These are phyloP conservation scores for Chlorencoelia australis DNA, from an alignment of 2,329 filamentous ascomycete species.

Conservation along the genomic window DNA sequence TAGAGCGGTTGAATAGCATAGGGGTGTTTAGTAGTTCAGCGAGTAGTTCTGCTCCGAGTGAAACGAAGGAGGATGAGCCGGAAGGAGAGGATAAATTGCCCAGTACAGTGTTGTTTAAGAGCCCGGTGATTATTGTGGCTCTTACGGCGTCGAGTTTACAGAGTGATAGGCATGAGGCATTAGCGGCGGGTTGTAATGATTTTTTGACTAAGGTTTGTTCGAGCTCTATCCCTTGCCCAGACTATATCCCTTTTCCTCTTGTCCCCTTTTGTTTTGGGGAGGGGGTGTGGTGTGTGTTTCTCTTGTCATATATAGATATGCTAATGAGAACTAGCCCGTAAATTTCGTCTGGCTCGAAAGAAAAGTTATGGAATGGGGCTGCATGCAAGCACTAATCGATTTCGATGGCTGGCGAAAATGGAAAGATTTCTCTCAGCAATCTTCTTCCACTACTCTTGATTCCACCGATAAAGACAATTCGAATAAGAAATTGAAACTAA, in stretches of 20 bases:
- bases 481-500: no score
- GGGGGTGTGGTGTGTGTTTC: no score
- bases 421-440: conserved; percentile 63
- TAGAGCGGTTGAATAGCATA: conserved; percentile 86
- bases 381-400: conserved; percentile 98
- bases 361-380: conserved; percentile 99
- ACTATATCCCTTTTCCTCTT: not conserved
- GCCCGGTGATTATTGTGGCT: conserved; percentile 94
- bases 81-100: conserved; percentile 59
- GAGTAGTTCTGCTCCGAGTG: conserved; percentile 40
- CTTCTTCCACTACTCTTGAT: no score
- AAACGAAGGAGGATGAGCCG: conserved; percentile 35
- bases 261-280: not conserved
- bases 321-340: conserved; percentile 55
- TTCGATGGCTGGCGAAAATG: conserved; percentile 97
- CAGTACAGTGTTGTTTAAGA: conserved; percentile 72
- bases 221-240: no score
- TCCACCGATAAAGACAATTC: no score
- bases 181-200: conserved; percentile 95
- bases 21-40: conserved; percentile 74
- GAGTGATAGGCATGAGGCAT: conserved; percentile 86
- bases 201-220: conserved; percentile 83
- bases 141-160: conserved; percentile 90
- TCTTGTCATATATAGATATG: not conserved
- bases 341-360: conserved; percentile 96